Evolutionary conservation across 1,139 yeast species (phyloP), one percentile per base, ranked within the genome.

Genomic region (Candida sanyaensis): DNA sequence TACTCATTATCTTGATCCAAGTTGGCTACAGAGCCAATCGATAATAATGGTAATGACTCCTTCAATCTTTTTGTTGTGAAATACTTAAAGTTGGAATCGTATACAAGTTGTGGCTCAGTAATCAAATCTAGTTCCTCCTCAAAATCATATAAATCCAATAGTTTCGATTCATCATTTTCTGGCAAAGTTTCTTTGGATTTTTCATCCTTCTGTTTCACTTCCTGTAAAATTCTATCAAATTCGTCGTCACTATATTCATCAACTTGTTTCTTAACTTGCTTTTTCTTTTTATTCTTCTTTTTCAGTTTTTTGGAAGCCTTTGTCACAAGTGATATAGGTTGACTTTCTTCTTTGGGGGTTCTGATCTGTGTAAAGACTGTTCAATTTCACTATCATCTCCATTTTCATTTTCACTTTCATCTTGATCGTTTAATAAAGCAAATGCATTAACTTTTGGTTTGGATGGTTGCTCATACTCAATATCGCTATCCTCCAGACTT

Each of bases 1-100:
- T 88, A 84, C 60, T 90, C 97, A 42, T 81, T 80, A 58, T 89
- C 96, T 2, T 96, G 88, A 61, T 90, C 96, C 41, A 90, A 71
- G 51, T 84, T 80, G 49, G 78, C 80, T 4, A 76, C 63, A 41
- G 80, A 73, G 2, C 60, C 62, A 6, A 84, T 63, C 10, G 75
- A 71, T 31, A 84, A 66, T 37, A 79, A 64, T 5, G 69, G 66
- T 36, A 73, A 51, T 29, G 75, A 68, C 45, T 61, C 61, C 47
- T 60, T 67, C 48, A 77, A 68, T 58, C 78, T 67, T 30, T 65
- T 58, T 13, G 74, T 57, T 26, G 86, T 72, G 63, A 81, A 73
- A 58, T 71, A 61, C 53, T 76, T 64, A 57, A 73, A 77, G 51
- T 73, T 72, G 8, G 77, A 67, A 48, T 75, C 80, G 44, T 62